Base-by-base conservation (phyloP, 805 yeast genomes). In the Candida coleopterorum region DNA sequence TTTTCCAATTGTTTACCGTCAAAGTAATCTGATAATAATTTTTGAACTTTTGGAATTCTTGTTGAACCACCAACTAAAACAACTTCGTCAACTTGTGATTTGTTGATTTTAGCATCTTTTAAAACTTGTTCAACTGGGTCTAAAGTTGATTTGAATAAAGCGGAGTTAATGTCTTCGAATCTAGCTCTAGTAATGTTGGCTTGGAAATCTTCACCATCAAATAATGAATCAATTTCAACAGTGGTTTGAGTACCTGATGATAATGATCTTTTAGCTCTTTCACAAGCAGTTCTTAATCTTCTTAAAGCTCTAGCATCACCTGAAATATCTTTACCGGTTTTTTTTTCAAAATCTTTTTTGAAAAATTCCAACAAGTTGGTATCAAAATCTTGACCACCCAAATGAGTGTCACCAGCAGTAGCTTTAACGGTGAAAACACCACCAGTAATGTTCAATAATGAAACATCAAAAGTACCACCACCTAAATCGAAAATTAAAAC, bases 391-490 rank as follows among this genome's bases (percentile, higher is more conserved):
- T 67, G 72, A 64, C 73, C 73, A 63, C 73, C 73, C 58, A 67
- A 66, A 58, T 67, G 73, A 48, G 73, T 67, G 58, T 67, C 73
- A 66, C 73, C 73, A 52, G 73, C 71, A 43, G 96, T 87, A 54
- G 96, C 94, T 77, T 87, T 87, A 58, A 87, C 96, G 62, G 88
- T 88, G 75, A 87, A 87, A 60, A 87, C 88, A 81, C 96, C 96
- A 58, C 90, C 96, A 64, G 88, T 90, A 63, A 87, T 86, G 63
- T 85, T 79, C 57, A 87, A 75, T 52, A 87, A 74, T 35, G 96
- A 88, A 47, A 88, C 96, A 86, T 87, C 96, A 71, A 87, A 87
- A 58, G 96, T 87, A 76, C 96, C 96, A 71, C 96, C 96, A 79
- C 96, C 96, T 60, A 87, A 75, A 70, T 87, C 96, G 75, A 87